Percentiles rank a stretch among this genome's conserved stretches.
phyloP scores from a whole-genome alignment of 139 green algal genomes.

The Microglena sp. region DNA sequence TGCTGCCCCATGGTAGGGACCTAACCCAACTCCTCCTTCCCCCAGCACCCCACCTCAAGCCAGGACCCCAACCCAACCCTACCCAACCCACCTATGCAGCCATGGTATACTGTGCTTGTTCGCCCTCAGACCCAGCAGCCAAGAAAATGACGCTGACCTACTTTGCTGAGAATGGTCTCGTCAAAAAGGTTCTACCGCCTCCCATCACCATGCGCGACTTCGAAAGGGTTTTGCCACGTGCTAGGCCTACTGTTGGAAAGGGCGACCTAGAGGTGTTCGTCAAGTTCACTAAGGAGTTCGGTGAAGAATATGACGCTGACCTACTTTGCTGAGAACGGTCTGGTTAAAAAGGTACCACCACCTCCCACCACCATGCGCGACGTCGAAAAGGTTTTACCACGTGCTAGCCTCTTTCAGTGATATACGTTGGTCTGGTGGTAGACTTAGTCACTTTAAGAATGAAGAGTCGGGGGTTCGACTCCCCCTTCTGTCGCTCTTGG shows the following conservation, averaged over 20 bases:
- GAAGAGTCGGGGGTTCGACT: too few relatives aligned
- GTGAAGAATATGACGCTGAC: slow-evolving; percentile 80
- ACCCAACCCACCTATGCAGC: too few relatives aligned
- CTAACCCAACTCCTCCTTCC: too few relatives aligned
- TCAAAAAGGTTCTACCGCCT: slow-evolving; percentile 66
- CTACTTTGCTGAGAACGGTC: slow-evolving; percentile 55
- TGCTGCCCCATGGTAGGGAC: too few relatives aligned
- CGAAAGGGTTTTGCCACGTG: slow-evolving; percentile 73
- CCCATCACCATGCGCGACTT: slow-evolving; percentile 78
- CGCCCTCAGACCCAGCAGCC: slow-evolving; percentile 54
- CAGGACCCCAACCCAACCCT: too few relatives aligned
- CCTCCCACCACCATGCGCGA: slow-evolving; percentile 71
- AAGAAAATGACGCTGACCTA: slow-evolving; percentile 61
- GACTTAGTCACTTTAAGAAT: too few relatives aligned
- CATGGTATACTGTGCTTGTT: slow-evolving; percentile 65
- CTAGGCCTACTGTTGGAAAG: slow-evolving; percentile 82
- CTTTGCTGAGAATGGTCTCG: slow-evolving; percentile 61
- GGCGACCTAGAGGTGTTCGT: slow-evolving; percentile 81
- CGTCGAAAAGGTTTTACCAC: slow-evolving; percentile 79
- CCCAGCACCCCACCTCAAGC: too few relatives aligned
- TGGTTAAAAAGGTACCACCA: slow-evolving; percentile 67
- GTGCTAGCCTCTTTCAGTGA: too few relatives aligned
- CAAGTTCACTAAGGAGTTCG: slow-evolving; percentile 94
- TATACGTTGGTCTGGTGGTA: too few relatives aligned
- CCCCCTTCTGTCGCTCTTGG: too few relatives aligned